Evolutionary conservation across 257 asterid species (phyloP), one percentile per base, ranked within the genome.

Genomic region (Paraleonurus japonicus): DNA sequence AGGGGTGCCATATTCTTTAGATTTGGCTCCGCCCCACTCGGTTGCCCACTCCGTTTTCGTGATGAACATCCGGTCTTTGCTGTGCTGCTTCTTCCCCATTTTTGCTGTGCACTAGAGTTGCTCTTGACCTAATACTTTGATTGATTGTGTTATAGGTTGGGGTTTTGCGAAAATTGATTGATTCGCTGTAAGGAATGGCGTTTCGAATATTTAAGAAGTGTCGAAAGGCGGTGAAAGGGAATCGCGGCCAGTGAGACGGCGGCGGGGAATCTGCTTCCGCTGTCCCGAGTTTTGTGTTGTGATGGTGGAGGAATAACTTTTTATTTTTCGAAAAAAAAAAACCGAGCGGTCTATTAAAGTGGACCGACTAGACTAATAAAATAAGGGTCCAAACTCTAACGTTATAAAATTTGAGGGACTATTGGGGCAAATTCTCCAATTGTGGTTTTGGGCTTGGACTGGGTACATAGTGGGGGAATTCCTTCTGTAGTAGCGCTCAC

Each of bases 1-100:
- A 33, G 89, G 92, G 43, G 92, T 80, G 39, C 92, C 89, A 50
- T 69, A 53, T 82, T 95, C 97, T 80, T 92, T 89, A 72, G 98
- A 92, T 82, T 95, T 95, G 12, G 98, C 97, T 51, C 99, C 99
- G 50, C 99, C 99, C 99, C 99, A 95, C 65, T 95, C 99, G 61
- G 98, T 95, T 57, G 99, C 99, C 99, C 99, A 95, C 85, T 95
- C 99, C 58, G 98, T 94, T 80, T 89, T 94, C 26, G 99, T 94
- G 30, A 94, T 85, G 88, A 84, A 94, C 96, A 94, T 86, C 62
- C 99, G 89, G 69, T 95, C 97, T 60, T 95, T 95, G 76, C 98
- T 95, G 78, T 95, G 99, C 80, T 95, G 99, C 76, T 95, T 95
- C 84, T 95, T 95, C 86, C 99, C 99, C 99, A 93, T 93, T 54